Base-by-base conservation (phyloP, 805 yeast species). In the Metschnikowia koreensis region DNA sequence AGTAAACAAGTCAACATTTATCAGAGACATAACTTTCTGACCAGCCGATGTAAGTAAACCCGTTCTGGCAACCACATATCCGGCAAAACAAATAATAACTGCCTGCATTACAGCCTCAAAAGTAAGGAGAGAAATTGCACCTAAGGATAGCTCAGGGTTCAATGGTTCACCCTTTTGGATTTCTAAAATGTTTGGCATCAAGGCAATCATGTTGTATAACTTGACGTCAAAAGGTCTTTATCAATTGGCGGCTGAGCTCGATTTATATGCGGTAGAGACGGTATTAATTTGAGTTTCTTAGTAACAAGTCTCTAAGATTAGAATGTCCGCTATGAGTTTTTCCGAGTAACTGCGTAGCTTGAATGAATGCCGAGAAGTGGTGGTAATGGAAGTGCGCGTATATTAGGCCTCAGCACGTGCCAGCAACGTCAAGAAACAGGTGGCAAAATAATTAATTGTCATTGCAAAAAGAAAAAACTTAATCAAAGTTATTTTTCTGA, bases 81-180 rank as follows among this genome's bases (percentile, higher is more conserved):
- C 99, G 13, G 93, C 84, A 37, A 87, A 66, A 59, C 97, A 87
- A 36, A 94, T 87, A 45, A 91, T 73, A 44, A 93, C 92, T 46
- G 93, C 97, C 70, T 93, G 94, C 46, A 89, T 71, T 29, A 92
- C 96, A 0, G 97, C 97, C 73, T 93, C 91, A 62, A 93, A 85
- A 0, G 97, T 91, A 54, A 92, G 76, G 58, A 83, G 85, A 26
- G 87, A 63, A 53, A 81, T 80, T 51, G 73, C 73, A 33, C 62
- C 52, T 47, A 69, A 73, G 7, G 80, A 75, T 45, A 76, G 66
- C 38, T 61, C 65, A 2, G 60, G 58, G 52, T 57, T 58, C 34
- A 51, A 29, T 9, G 56, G 58, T 38, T 13, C 51, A 33, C 38
- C 38, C 29, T 6, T 41, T 22, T 43, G 43, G 16, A 48, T 22